Base-by-base conservation (phyloP, 176 grass and related monocot species). In the Carex pumila region DNA sequence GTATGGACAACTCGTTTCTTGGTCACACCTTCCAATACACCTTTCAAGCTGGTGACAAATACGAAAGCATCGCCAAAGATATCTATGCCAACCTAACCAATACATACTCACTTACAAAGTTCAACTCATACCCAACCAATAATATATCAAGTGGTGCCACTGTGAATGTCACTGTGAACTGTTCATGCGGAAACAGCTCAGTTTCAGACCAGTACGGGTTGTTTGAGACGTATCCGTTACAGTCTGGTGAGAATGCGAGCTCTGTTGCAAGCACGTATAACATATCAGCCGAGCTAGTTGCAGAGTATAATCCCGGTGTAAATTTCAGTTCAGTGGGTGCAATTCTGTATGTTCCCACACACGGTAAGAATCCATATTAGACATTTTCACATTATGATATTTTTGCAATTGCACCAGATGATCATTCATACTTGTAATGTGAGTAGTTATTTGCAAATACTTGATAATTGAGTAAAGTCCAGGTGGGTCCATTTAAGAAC, bases 191-290 rank as follows among this genome's bases (percentile, higher is more conserved):
- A 12, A 72, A 99, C 83, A 3, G 0, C 0, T 30, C 0, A 0
- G 59, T 95, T 6, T 99, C 91, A 21, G 6, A 4, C 1, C 67
- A 37, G 2, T 99, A 99, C 18, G 96, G 96, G 7, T 39, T 99
- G 9, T 99, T 99, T 80, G 83, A 90, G 41, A 93, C 96, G 0
- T 88, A 88, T 75, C 96, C 96, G 66, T 91, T 99, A 54, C 84
- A 62, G 59, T 56, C 39, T 6, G 49, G 32, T 21, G 91, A 95
- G 32, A 99, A 12, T 50, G 89, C 91, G 15, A n/a, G 57, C 10
- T 85, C 86, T 7, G 80, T 90, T 53, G 96, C 89, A 0, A 64
- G 7, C 0, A 54, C 11, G 15, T 56, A 74, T 78, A 72, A 77
- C 10, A 88, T 93, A 82, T 37, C 64, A 1, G 0, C n/a, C 70